Conservation (phyloP, 2,329 filamentous ascomycete species). For the Ascochyta pisi region DNA sequence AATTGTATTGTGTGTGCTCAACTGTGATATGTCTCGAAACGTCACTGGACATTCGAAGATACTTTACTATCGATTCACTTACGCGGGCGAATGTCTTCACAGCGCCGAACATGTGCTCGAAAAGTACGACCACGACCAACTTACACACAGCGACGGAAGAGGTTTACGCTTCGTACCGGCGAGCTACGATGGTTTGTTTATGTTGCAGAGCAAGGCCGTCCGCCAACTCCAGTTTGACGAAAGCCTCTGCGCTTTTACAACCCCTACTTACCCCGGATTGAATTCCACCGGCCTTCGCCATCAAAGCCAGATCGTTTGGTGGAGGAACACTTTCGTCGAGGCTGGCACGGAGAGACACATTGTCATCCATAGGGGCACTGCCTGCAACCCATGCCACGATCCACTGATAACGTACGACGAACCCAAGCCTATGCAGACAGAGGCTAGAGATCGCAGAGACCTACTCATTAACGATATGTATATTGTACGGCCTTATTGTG, state of each 20-base stretch:
- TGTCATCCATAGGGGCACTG: neutral
- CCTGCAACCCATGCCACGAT: neutral
- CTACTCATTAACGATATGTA: slow-evolving; percentile 10
- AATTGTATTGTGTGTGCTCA: slow-evolving; percentile 10
- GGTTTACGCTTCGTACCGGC: neutral
- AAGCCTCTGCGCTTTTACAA: slow-evolving; percentile 14
- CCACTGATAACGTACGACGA: no score
- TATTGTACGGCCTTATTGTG: neutral
- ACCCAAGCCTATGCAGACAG: neutral
- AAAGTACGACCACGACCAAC: neutral
- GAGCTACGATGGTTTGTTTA: slow-evolving; percentile 10
- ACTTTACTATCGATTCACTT: slow-evolving; percentile 18
- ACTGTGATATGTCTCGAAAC: neutral
- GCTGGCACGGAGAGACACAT: neutral
- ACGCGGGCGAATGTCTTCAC: slow-evolving; percentile 14
- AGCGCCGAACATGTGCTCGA: neutral
- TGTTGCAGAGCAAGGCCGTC: neutral
- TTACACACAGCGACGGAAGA: neutral
- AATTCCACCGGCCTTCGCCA: neutral
- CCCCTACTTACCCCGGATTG: neutral
- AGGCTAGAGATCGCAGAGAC: neutral
- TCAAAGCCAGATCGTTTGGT: slow-evolving; percentile 15
- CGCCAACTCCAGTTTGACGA: slow-evolving; percentile 23
- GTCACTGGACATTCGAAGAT: neutral
- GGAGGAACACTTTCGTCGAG: slow-evolving; percentile 25